Evolutionary conservation across 371 early-diverging fungal species (phyloP), one percentile per base, ranked within the genome.

Genomic region (Saksenaea oblongispora): DNA sequence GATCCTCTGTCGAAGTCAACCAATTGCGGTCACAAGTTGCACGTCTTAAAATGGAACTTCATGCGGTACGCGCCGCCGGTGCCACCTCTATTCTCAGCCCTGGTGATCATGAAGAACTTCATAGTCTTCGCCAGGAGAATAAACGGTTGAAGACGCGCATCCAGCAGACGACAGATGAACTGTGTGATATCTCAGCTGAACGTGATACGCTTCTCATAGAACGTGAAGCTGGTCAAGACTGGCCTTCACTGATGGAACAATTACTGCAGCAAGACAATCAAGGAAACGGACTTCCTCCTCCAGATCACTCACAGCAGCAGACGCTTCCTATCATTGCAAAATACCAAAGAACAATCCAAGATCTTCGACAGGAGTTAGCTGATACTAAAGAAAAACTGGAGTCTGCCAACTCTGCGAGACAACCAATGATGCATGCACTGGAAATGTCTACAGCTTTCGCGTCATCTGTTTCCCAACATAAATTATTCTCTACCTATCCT

Each of bases 1-100:
- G 78, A n/a, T 72, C 78, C 3, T 80, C 74, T 56, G 80, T 77
- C 9, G 89, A 92, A 74, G 78, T 90, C 34, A 87, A 85, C 58
- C 82, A 84, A 27, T 75, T 93, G 41, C 83, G 90, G 18, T 77
- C 88, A 0, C 86, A 89, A 70, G 80, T 91, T 35, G 82, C 81
- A 31, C 73, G 80, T 31, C 84, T 93, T 54, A 87, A 86, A 66
- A 70, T 76, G 72, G 88, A 91, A 61, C 70, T 90, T 18, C 72
- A 72, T 15, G 63, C 71, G 3, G 71, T 89, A 39, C 71, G 84
- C 22, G 65, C 74, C 24, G 62, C 27, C 8, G 18, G 35, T 18
- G 5, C 54, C 35, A 11, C 34, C 24, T 26, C 24, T 35, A 17
- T 37, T 31, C n/a, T 41, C 15, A 34, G 34, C 56, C 54, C 26